Conservation (phyloP, 2,329 filamentous ascomycete species). For the Neocatenulostroma microsporum region DNA sequence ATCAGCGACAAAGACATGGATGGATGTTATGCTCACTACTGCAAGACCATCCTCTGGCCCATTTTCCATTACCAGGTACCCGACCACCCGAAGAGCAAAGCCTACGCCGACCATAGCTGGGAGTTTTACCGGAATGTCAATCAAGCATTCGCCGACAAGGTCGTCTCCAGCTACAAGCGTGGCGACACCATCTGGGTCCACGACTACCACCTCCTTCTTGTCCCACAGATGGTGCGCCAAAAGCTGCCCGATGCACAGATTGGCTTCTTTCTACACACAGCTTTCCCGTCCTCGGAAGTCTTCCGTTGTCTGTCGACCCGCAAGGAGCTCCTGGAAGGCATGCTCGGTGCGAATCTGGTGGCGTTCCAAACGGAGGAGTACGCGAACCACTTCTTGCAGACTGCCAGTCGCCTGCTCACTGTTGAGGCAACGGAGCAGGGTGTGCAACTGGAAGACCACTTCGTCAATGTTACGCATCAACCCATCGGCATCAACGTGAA, state of each 20-base stretch:
- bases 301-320: slow-evolving; percentile 86
- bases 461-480: slow-evolving; percentile 77
- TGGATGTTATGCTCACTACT: slow-evolving; percentile 90
- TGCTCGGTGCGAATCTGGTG: slow-evolving; percentile 85
- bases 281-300: slow-evolving; percentile 92
- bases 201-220: slow-evolving; percentile 86
- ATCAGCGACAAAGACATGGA: slow-evolving; percentile 88
- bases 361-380: slow-evolving; percentile 95
- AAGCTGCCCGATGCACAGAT: slow-evolving; percentile 90
- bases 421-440: slow-evolving; percentile 85
- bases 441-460: slow-evolving; percentile 83
- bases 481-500: slow-evolving; percentile 88
- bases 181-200: slow-evolving; percentile 93
- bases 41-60: slow-evolving; percentile 96
- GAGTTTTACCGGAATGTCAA: slow-evolving; percentile 74
- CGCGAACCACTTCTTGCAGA: slow-evolving; percentile 87
- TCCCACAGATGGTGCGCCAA: slow-evolving; percentile 82
- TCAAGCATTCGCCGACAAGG: slow-evolving; percentile 83
- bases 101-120: slow-evolving; percentile 96
- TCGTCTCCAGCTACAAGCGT: slow-evolving; percentile 85
- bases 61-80: slow-evolving; percentile 98
- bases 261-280: slow-evolving; percentile 90
- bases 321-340: slow-evolving; percentile 79
- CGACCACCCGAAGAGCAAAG: slow-evolving; percentile 96
- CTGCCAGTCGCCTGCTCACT: slow-evolving; percentile 79